phyloP scores from a whole-genome alignment of 2,329 filamentous ascomycete species.

The Fusarium praegraminearum region DNA sequence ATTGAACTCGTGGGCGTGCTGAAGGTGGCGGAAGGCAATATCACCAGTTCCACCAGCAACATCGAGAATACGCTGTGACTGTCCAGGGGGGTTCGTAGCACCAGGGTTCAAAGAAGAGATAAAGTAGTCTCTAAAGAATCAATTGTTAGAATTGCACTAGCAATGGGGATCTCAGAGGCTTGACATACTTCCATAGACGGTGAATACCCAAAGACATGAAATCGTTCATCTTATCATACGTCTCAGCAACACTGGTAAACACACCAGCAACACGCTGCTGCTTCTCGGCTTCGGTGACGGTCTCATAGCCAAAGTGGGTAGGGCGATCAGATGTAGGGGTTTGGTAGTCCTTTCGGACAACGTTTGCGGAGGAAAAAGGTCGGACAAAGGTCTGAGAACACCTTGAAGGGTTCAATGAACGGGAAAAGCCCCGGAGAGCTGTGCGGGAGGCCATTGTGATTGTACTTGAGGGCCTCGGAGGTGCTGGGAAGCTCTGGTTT shows the following conservation, averaged over 20 bases:
- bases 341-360: conserved; percentile 47
- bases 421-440: conserved; percentile 48
- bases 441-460: conserved; percentile 49
- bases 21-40: conserved; percentile 95
- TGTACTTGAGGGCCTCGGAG: conserved; percentile 22
- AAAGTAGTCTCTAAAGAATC: conserved; percentile 78
- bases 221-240: conserved; percentile 99
- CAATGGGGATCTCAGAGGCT: neutral
- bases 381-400: conserved; percentile 37
- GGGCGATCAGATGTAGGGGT: conserved; percentile 62
- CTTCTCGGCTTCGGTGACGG: conserved; percentile 84
- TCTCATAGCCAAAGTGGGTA: conserved; percentile 93
- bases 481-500: conserved; percentile 27
- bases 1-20: conserved; percentile 86
- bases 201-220: conserved; percentile 98
- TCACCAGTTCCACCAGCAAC: conserved; percentile 97
- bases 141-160: conserved; percentile 21
- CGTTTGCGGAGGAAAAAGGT: conserved; percentile 48
- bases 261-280: conserved; percentile 79
- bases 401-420: conserved; percentile 39
- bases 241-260: conserved; percentile 93
- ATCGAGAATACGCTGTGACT: conserved; percentile 83
- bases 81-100: conserved; percentile 58
- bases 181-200: conserved; percentile 84
- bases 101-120: conserved; percentile 92